Evolutionary conservation across 2,329 filamentous ascomycete species (phyloP).

Genomic region (Phialocephala sp.): DNA sequence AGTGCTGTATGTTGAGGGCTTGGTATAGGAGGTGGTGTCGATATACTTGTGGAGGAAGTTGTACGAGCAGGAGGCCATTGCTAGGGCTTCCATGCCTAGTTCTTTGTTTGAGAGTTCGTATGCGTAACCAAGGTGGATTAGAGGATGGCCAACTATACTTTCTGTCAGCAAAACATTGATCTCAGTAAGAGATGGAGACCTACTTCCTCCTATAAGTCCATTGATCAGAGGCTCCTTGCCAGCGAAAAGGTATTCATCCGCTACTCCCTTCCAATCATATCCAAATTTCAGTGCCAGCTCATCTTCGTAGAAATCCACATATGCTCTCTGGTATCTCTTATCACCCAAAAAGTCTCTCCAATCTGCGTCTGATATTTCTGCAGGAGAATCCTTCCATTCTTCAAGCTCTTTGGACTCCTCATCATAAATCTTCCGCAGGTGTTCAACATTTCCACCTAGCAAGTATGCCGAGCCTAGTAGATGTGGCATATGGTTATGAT

Average conservation of each 20-base stretch:
- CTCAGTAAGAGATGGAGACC: constrained; percentile 42
- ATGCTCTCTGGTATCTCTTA: constrained; percentile 83
- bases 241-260: constrained; percentile 76
- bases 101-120: constrained; percentile 87
- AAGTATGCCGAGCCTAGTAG: constrained; percentile 85
- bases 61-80: constrained; percentile 65
- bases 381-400: constrained; percentile 82
- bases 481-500: constrained; percentile 85
- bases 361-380: constrained; percentile 81
- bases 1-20: constrained; percentile 62
- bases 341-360: constrained; percentile 87
- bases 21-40: constrained; percentile 76
- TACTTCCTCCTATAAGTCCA: constrained; percentile 79
- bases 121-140: constrained; percentile 96
- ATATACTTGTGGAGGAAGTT: constrained; percentile 68
- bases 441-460: constrained; percentile 74
- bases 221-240: constrained; percentile 81
- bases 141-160: constrained; percentile 77
- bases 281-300: constrained; percentile 71
- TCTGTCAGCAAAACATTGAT: constrained; percentile 5
- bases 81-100: constrained; percentile 86
- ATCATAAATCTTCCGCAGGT: constrained; percentile 84
- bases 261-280: constrained; percentile 84
- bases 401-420: constrained; percentile 73
- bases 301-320: constrained; percentile 95